These are phyloP conservation scores for Pyricularia pennisetigena DNA, from an alignment of 2,329 filamentous ascomycete species.

Conservation along the genomic window DNA sequence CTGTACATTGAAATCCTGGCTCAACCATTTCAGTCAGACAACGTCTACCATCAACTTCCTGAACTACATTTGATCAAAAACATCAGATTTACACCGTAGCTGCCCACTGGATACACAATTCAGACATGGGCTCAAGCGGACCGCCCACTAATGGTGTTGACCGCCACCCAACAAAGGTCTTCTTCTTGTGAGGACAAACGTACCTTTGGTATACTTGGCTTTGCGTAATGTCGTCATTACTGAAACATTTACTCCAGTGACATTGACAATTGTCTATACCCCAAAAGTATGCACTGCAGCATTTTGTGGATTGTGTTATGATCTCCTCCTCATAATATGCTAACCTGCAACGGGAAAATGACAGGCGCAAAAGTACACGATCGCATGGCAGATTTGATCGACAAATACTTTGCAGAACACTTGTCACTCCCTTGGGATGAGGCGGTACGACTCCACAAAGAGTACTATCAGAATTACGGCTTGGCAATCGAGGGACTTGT, in stretches of 20 bases:
- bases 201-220: not conserved
- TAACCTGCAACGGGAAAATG: conserved; percentile 1
- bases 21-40: not conserved
- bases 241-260: conserved; percentile 56
- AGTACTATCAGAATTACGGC: conserved; percentile 94
- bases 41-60: not conserved
- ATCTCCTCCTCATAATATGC: not conserved
- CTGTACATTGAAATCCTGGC: not conserved
- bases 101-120: not conserved
- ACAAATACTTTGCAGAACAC: conserved; percentile 53
- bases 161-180: conserved; percentile 18
- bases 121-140: not conserved
- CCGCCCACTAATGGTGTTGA: not conserved
- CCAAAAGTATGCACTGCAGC: conserved; percentile 50
- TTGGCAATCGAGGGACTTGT: conserved; percentile 95
- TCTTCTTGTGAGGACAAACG: conserved; percentile 30
- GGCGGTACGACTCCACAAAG: conserved; percentile 74
- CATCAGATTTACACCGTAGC: not conserved
- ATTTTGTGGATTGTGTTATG: not conserved
- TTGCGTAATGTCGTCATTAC: not conserved
- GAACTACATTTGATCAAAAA: not conserved
- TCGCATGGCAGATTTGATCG: conserved; percentile 78
- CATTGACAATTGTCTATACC: conserved; percentile 96
- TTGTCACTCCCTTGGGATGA: conserved; percentile 66
- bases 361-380: conserved; percentile 72